phyloP scores from a whole-genome alignment of 495 filamentous ascomycete genomes.

The Xylaria curta region DNA sequence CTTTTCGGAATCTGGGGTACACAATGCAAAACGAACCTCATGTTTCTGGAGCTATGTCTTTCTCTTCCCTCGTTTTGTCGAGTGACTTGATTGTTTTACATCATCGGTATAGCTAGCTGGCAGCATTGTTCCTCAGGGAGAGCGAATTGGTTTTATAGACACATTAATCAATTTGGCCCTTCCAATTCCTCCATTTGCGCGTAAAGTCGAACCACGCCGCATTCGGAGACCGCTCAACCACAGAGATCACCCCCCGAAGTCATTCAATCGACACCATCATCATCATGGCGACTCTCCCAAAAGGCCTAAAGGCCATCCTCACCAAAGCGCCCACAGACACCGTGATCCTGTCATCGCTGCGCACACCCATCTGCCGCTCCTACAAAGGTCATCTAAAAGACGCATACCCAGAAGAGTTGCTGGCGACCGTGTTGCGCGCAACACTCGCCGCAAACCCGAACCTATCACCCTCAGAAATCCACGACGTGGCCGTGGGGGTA shows the following conservation, averaged over 20 bases:
- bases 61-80: background rate
- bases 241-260: background rate
- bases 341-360: conserved; percentile 86
- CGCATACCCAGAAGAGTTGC: conserved; percentile 88
- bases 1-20: background rate
- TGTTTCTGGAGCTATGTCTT: background rate
- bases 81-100: background rate
- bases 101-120: background rate
- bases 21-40: background rate
- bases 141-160: background rate
- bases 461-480: conserved; percentile 71
- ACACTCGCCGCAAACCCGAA: conserved; percentile 78
- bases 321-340: conserved; percentile 80
- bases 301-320: conserved; percentile 76
- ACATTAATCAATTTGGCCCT: too few relatives aligned
- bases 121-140: background rate
- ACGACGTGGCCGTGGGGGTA: conserved; percentile 85
- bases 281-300: conserved; percentile 44
- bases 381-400: conserved; percentile 85
- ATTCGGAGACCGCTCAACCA: too few relatives aligned
- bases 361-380: conserved; percentile 83
- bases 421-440: conserved; percentile 79
- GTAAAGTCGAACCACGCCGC: too few relatives aligned
- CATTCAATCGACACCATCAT: background rate
- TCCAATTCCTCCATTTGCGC: too few relatives aligned